Conservation (phyloP, 2,329 filamentous ascomycete species). For the Drechslerella coelobrocha region DNA sequence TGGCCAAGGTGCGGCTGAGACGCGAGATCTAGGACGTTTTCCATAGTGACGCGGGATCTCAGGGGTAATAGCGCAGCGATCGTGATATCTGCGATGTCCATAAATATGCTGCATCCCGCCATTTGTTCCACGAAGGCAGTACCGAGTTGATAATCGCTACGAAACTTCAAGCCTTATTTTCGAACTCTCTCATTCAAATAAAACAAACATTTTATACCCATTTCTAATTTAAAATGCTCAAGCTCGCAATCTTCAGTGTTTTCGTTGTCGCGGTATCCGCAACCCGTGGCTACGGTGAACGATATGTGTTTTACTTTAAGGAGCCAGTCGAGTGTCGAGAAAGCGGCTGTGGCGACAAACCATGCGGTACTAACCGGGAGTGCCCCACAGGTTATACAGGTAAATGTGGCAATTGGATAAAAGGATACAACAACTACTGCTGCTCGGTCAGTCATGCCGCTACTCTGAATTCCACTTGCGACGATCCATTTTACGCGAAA, state of each 20-base stretch:
- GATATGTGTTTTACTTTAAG: conserved; percentile 23
- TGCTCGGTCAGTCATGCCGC: conserved; percentile 10
- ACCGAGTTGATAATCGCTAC: not conserved
- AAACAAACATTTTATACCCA: not conserved
- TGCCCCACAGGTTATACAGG: conserved; percentile 3
- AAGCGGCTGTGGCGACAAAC: not conserved
- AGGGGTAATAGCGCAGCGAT: not conserved
- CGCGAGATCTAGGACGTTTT: not conserved
- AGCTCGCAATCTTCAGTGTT: conserved; percentile 10
- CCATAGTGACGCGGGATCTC: not conserved
- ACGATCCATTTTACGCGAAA: not conserved
- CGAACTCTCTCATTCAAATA: not conserved
- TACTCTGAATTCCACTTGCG: not conserved
- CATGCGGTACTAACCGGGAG: conserved; percentile 6
- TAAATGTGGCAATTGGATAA: conserved; percentile 18
- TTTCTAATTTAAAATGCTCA: conserved; percentile 18
- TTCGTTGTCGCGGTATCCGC: conserved; percentile 10
- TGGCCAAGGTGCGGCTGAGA: conserved; percentile 27
- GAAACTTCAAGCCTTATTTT: not conserved
- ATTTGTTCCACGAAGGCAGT: not conserved
- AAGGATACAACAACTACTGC: conserved; percentile 27
- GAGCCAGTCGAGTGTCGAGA: conserved; percentile 7
- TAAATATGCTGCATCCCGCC: conserved; percentile 3
- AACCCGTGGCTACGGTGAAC: not conserved
- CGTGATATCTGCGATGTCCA: not conserved